These are phyloP conservation scores for Tolypocladium sp. DNA, from an alignment of 2,329 filamentous ascomycete species.

Conservation along the genomic window DNA sequence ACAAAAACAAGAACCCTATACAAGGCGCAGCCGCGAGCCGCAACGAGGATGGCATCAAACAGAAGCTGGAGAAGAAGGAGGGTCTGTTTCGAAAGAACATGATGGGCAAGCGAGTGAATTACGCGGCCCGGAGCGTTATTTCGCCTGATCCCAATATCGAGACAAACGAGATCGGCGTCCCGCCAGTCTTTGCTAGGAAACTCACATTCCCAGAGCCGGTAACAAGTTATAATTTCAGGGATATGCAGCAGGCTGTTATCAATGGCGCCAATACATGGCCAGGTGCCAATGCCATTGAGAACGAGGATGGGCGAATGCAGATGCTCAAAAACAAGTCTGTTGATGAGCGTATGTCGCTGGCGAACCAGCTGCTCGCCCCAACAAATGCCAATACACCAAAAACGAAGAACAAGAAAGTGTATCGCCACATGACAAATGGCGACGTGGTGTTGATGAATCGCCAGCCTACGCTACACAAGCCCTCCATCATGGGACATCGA, in stretches of 20 bases:
- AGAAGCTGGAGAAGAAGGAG: slow-evolving; percentile 96
- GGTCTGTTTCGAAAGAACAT: slow-evolving; percentile 98
- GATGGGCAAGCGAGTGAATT: slow-evolving; percentile 99
- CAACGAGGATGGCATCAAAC: slow-evolving; percentile 91
- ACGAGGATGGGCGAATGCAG: slow-evolving; percentile 86
- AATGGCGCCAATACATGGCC: slow-evolving; percentile 93
- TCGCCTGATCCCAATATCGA: slow-evolving; percentile 98
- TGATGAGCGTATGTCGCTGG: slow-evolving; percentile 80
- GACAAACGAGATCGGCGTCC: slow-evolving; percentile 96
- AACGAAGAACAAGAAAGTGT: slow-evolving; percentile 87
- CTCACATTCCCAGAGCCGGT: slow-evolving; percentile 96
- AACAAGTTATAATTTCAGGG: slow-evolving; percentile 92
- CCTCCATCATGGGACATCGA: slow-evolving; percentile 96
- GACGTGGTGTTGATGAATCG: slow-evolving; percentile 98
- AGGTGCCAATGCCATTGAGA: slow-evolving; percentile 88
- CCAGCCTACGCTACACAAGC: slow-evolving; percentile 94
- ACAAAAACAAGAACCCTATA: slow-evolving; percentile 76
- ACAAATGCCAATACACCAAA: slow-evolving; percentile 66
- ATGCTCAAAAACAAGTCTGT: slow-evolving; percentile 78
- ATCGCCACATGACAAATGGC: slow-evolving; percentile 90
- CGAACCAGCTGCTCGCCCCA: slow-evolving; percentile 88
- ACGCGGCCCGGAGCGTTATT: slow-evolving; percentile 93
- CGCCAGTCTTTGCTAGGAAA: slow-evolving; percentile 94
- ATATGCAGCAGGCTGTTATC: slow-evolving; percentile 90
- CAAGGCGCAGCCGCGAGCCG: slow-evolving; percentile 68